Conservation (phyloP, 148 eudicot species). For the Dysphania ambrosioides region DNA sequence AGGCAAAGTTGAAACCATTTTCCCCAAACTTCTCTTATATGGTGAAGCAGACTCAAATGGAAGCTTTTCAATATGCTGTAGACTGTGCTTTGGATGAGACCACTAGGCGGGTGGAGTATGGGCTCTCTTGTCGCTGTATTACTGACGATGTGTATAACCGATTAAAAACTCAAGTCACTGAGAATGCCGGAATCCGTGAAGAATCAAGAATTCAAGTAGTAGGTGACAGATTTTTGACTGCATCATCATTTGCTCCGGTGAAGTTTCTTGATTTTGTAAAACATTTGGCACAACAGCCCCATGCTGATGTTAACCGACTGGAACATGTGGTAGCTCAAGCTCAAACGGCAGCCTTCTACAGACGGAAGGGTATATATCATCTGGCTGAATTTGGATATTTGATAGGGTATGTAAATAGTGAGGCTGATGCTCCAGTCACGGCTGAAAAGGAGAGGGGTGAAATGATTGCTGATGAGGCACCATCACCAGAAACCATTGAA, state of each 20-base stretch:
- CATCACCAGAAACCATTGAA: constrained; percentile 23
- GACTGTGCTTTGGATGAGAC: constrained; percentile 64
- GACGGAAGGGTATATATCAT: constrained; percentile 60
- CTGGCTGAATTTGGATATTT: constrained; percentile 39
- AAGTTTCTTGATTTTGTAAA: constrained; percentile 41
- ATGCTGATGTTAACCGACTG: constrained; percentile 36
- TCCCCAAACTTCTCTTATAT: constrained; percentile 45
- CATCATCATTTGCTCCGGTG: constrained; percentile 43
- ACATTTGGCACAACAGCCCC: constrained; percentile 42
- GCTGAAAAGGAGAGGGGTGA: constrained; percentile 16
- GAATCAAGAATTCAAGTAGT: constrained; percentile 38
- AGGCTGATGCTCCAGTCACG: constrained; percentile 20
- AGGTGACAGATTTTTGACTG: constrained; percentile 42
- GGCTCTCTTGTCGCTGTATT: constrained; percentile 65
- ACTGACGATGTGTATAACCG: constrained; percentile 37
- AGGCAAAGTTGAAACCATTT: constrained; percentile 54
- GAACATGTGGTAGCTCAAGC: constrained; percentile 43
- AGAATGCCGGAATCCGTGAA: constrained; percentile 55
- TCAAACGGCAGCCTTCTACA: constrained; percentile 54
- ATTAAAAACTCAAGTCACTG: constrained; percentile 44
- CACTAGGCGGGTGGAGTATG: constrained; percentile 62
- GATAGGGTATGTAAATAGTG: constrained; percentile 35
- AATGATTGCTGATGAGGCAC: constrained; percentile 23
- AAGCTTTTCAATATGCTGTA: constrained; percentile 59
- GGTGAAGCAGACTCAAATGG: constrained; percentile 58